Evolutionary conservation across 2,329 filamentous ascomycete genomes (phyloP).

Genomic region (Nemania sp.): DNA sequence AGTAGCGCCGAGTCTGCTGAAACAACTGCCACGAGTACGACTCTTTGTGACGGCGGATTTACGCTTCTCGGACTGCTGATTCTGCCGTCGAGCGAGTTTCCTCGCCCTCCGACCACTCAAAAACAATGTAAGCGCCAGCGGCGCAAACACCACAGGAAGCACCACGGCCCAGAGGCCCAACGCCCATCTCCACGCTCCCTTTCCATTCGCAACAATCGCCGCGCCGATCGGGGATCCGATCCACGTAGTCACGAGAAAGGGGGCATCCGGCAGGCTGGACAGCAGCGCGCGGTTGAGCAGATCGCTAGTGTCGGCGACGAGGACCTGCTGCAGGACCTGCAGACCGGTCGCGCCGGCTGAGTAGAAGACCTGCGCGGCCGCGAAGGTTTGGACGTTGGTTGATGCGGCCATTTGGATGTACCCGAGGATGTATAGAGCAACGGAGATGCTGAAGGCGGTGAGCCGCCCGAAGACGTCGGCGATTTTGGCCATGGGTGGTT

Average conservation of each 20-base stretch:
- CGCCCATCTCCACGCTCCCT: conserved; percentile 62
- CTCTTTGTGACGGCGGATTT: conserved; percentile 41
- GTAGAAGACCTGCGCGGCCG: conserved; percentile 63
- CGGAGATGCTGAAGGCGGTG: conserved; percentile 58
- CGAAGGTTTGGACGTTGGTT: conserved; percentile 56
- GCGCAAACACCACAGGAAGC: conserved; percentile 58
- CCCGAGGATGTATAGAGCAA: conserved; percentile 58
- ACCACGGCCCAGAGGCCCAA: conserved; percentile 66
- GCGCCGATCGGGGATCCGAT: conserved; percentile 57
- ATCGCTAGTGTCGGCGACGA: conserved; percentile 65
- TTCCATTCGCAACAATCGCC: conserved; percentile 48
- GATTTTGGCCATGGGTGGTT: conserved; percentile 63
- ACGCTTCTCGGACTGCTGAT: conserved; percentile 43
- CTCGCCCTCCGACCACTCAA: conserved; percentile 56
- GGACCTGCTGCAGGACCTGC: conserved; percentile 64
- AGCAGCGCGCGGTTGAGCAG: conserved; percentile 62
- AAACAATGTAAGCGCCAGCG: conserved; percentile 55
- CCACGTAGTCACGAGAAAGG: conserved; percentile 65
- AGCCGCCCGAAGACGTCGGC: conserved; percentile 65
- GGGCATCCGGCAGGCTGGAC: conserved; percentile 60
- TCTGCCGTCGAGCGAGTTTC: conserved; percentile 41
- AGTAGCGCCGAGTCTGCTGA: conserved; percentile 33
- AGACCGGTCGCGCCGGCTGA: conserved; percentile 61
- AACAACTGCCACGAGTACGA: too few relatives aligned
- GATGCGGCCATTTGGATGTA: conserved; percentile 61